These are phyloP conservation scores for Madurella mycetomatis DNA, from an alignment of 2,329 filamentous ascomycete species.

Conservation along the genomic window DNA sequence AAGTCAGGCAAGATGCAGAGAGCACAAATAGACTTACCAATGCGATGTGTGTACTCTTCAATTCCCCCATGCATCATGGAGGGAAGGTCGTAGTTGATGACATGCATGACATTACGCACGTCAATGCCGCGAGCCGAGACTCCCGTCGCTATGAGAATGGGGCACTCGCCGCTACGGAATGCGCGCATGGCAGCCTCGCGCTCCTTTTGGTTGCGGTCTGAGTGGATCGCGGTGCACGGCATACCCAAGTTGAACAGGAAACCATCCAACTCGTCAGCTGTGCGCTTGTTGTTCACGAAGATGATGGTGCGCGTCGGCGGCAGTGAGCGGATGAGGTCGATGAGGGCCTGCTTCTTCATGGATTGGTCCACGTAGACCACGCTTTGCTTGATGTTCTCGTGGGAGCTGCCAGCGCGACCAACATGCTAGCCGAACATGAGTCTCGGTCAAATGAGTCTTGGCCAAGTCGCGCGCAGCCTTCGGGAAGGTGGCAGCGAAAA, in stretches of 20 bases:
- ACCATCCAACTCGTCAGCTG: conserved; percentile 82
- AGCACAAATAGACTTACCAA: conserved; percentile 55
- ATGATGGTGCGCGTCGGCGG: conserved; percentile 76
- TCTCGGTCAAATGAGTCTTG: conserved; percentile 65
- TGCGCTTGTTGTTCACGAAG: conserved; percentile 79
- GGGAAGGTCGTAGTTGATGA: conserved; percentile 92
- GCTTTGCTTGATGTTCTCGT: conserved; percentile 76
- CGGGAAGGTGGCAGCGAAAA: conserved; percentile 95
- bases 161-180: conserved; percentile 70
- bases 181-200: conserved; percentile 86
- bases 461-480: conserved; percentile 73
- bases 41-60: conserved; percentile 89
- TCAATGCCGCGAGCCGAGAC: conserved; percentile 86
- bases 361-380: conserved; percentile 62
- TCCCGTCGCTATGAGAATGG: conserved; percentile 81
- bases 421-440: conserved; percentile 78
- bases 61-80: conserved; percentile 74
- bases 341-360: conserved; percentile 65
- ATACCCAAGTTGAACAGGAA: conserved; percentile 75
- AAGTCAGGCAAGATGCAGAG: neutral
- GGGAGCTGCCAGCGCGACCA: conserved; percentile 79
- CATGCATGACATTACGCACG: conserved; percentile 78
- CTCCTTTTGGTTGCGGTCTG: conserved; percentile 81
- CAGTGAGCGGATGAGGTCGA: conserved; percentile 66
- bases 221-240: conserved; percentile 84